phyloP scores from a whole-genome alignment of 2,329 filamentous ascomycete genomes.

The Penicillium sp. region DNA sequence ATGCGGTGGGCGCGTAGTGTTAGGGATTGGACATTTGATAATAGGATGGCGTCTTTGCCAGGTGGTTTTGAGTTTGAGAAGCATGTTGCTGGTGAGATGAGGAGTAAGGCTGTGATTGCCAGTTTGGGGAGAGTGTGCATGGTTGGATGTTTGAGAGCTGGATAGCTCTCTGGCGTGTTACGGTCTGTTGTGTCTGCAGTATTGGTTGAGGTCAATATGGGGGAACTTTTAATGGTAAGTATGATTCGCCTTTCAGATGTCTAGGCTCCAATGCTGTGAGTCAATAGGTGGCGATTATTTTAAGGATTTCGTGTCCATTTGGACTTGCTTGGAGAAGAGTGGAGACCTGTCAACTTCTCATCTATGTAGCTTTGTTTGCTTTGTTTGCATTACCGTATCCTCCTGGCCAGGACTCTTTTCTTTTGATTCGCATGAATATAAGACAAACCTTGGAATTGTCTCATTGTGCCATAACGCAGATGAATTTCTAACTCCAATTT shows the following conservation, averaged over 20 bases:
- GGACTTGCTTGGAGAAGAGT: not conserved
- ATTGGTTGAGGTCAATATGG: not conserved
- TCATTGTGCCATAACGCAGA: too few species aligned
- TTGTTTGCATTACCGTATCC: not conserved
- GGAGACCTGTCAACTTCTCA: not conserved
- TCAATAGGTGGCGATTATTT: not conserved
- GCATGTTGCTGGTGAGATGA: conserved; percentile 17
- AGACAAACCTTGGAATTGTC: too few species aligned
- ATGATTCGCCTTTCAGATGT: not conserved
- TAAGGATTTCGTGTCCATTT: conserved; percentile 7
- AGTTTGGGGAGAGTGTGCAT: conserved; percentile 20
- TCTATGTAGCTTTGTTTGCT: not conserved
- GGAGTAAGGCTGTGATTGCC: conserved; percentile 23
- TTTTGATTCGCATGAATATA: too few species aligned
- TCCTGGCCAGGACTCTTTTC: too few species aligned
- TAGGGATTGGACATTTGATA: conserved; percentile 69
- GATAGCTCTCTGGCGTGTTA: not conserved
- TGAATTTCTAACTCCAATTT: too few species aligned
- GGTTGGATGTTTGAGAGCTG: not conserved
- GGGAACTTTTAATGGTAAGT: not conserved
- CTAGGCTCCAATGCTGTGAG: conserved; percentile 1
- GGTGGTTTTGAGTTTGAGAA: conserved; percentile 23
- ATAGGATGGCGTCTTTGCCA: conserved; percentile 53
- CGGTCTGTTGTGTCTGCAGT: not conserved
- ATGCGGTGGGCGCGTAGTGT: conserved; percentile 67